phyloP scores from a whole-genome alignment of 2,329 filamentous ascomycete genomes.

The Zymoseptoria passerinii region DNA sequence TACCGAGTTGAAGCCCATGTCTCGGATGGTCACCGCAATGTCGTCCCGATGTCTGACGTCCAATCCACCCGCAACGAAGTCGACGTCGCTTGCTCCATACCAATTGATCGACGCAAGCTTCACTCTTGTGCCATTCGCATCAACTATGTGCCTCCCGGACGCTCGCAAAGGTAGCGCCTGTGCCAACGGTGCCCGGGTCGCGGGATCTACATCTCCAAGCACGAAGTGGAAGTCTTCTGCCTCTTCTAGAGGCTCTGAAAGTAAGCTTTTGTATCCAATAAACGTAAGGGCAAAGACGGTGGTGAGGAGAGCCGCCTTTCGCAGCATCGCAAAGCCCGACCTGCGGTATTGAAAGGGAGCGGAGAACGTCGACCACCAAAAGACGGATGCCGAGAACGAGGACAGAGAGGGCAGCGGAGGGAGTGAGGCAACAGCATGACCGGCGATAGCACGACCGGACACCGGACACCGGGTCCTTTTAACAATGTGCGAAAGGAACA shows the following conservation, averaged over 20 bases:
- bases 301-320: conserved; percentile 10
- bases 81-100: conserved; percentile 62
- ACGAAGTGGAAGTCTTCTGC: conserved; percentile 9
- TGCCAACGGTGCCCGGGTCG: conserved; percentile 5
- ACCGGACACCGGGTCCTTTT: background rate
- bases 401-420: conserved; percentile 1
- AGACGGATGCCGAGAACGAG: conserved; percentile 3
- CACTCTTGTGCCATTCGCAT: conserved; percentile 48
- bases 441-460: background rate
- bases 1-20: conserved; percentile 62
- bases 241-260: conserved; percentile 16
- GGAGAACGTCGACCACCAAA: conserved; percentile 4
- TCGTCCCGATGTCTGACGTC: conserved; percentile 53
- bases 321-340: conserved; percentile 11
- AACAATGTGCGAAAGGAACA: background rate
- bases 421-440: background rate
- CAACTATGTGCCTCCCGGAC: conserved; percentile 52
- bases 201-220: conserved; percentile 1
- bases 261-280: conserved; percentile 21
- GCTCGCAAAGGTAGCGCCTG: conserved; percentile 54
- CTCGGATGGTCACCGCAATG: conserved; percentile 53
- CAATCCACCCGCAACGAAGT: conserved; percentile 56
- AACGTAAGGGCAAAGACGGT: conserved; percentile 9
- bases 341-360: conserved; percentile 9
- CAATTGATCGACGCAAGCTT: conserved; percentile 60